phyloP scores from a whole-genome alignment of 1,139 yeast species.

The Candida glucosophila region DNA sequence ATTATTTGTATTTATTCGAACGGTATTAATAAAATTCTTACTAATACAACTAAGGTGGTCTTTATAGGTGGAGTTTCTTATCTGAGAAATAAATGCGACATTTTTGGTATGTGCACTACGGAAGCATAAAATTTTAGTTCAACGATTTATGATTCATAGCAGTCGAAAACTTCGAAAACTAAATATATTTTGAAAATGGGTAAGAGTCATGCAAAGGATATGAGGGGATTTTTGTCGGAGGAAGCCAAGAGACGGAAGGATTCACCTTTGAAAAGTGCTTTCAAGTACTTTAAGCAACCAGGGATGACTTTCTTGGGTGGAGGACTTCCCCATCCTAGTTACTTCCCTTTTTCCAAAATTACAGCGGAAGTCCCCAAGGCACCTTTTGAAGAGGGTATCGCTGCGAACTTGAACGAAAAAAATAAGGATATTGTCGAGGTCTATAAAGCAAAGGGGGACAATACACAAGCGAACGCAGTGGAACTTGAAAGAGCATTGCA shows the following conservation, averaged over 20 bases:
- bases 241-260: constrained; percentile 73
- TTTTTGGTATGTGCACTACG: too few relatives aligned
- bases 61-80: too few relatives aligned
- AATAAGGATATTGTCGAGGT: constrained; percentile 39
- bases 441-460: constrained; percentile 28
- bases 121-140: too few relatives aligned
- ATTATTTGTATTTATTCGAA: too few relatives aligned
- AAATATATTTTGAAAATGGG: too few relatives aligned
- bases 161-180: too few relatives aligned
- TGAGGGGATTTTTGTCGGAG: constrained; percentile 63
- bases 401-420: constrained; percentile 50
- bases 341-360: constrained; percentile 83
- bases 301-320: constrained; percentile 87
- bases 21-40: too few relatives aligned
- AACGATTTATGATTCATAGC: too few relatives aligned
- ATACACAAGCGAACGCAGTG: constrained; percentile 43
- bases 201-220: constrained; percentile 46
- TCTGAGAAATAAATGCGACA: too few relatives aligned
- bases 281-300: constrained; percentile 67
- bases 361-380: constrained; percentile 66
- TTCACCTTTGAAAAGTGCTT: constrained; percentile 78
- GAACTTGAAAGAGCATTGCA: constrained; percentile 83
- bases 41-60: too few relatives aligned
- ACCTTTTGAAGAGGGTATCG: constrained; percentile 70
- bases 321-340: constrained; percentile 83